These are phyloP conservation scores for Syzygium aqueum DNA, from an alignment of 345 rosid genomes.

Conservation along the genomic window DNA sequence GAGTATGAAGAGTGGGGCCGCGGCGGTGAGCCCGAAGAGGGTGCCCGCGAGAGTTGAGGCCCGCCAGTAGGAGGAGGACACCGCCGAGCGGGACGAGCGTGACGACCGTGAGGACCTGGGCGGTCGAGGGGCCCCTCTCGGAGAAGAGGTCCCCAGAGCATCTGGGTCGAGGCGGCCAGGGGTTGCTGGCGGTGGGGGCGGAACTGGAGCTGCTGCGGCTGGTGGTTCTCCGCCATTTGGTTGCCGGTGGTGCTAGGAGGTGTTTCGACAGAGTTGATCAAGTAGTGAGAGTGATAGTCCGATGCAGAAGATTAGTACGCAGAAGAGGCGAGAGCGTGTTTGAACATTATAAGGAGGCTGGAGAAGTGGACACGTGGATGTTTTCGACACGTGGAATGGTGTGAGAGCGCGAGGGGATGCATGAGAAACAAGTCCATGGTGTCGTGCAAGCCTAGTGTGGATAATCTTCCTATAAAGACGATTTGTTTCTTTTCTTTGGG, in stretches of 20 bases:
- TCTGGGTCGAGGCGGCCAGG: neutral
- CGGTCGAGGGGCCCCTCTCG: conserved; percentile 13
- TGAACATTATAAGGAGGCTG: neutral
- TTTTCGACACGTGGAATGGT: conserved; percentile 5
- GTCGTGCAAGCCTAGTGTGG: neutral
- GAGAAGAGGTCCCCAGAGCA: neutral
- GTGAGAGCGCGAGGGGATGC: neutral
- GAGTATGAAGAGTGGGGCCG: conserved; percentile 32
- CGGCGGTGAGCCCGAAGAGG: conserved; percentile 17
- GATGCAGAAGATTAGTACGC: neutral
- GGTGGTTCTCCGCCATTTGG: conserved; percentile 2
- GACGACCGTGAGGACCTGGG: conserved; percentile 14
- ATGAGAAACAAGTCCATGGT: neutral
- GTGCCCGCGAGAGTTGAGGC: conserved; percentile 20
- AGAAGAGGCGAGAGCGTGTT: neutral
- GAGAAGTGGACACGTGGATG: conserved; percentile 10
- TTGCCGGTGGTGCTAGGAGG: neutral
- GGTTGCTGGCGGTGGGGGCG: neutral
- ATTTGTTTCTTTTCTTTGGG: neutral
- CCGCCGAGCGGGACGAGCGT: conserved; percentile 22
- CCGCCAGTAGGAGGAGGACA: conserved; percentile 24
- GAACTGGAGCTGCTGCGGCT: neutral
- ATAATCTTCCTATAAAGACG: neutral
- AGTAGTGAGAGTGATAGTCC: neutral
- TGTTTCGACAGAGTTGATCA: neutral